Evolutionary conservation across 2,329 filamentous ascomycete genomes (phyloP).

Genomic region (Tolypocladium ophioglossoides): DNA sequence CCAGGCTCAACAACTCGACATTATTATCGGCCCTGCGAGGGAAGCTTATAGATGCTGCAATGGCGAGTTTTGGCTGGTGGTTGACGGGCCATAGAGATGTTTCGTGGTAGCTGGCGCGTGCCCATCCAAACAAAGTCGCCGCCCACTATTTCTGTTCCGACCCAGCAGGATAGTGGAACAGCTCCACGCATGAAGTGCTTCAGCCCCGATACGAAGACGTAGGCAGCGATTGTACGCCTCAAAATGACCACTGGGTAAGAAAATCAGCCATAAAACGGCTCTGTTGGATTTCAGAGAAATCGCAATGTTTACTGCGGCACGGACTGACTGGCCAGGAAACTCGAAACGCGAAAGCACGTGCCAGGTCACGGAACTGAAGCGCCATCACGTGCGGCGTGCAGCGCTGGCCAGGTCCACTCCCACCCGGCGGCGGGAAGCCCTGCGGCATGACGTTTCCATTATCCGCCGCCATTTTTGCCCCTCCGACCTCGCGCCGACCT

Average conservation of each 20-base stretch:
- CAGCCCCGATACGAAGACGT: background rate
- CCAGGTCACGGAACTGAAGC: background rate
- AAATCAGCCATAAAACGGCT: background rate
- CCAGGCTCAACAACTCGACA: background rate
- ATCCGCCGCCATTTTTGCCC: background rate
- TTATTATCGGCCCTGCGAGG: background rate
- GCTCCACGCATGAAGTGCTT: background rate
- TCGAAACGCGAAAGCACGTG: background rate
- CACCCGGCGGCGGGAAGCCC: background rate
- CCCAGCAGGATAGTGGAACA: background rate
- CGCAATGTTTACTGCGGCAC: background rate
- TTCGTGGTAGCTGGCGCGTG: conserved; percentile 1
- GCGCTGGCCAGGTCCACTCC: background rate
- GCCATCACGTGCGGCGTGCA: background rate
- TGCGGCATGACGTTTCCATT: background rate
- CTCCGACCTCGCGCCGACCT: background rate
- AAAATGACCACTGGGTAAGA: background rate
- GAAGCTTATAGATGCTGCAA: background rate
- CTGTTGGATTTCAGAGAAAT: background rate
- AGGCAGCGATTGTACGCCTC: background rate
- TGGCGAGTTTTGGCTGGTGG: background rate
- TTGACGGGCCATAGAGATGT: background rate
- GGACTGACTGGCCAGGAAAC: too few relatives aligned
- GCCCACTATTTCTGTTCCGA: background rate
- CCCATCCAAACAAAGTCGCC: conserved; percentile 1